Base-by-base conservation (phyloP, 768 basidiomycete genomes). In the Boletales sp. region DNA sequence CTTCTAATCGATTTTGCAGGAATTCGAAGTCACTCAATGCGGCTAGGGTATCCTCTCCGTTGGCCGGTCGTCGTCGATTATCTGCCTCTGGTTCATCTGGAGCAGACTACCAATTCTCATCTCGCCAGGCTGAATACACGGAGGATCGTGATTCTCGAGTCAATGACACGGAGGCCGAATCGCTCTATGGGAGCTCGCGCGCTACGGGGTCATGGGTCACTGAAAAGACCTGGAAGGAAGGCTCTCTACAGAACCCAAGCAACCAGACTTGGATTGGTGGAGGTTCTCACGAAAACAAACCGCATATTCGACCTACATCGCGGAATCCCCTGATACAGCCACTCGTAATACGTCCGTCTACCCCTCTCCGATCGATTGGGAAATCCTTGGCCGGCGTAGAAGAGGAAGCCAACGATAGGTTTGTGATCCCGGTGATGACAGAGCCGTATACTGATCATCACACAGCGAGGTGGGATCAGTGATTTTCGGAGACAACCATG, bases 1-100 rank as follows among this genome's bases (percentile, higher is more conserved):
- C 36, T 46, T 31, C 53, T 64, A 25, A 64, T 30, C 15, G 8
- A 1, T 43, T 31, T 31, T 21, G 25, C 48, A 64, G 57, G 13
- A 39, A 44, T 9, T 19, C 37, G 1, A 55, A 41, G 31, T 28
- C 44, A 8, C n/a, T 46, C 8, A 28, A 34, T n/a, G 8, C 44
- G 15, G 15, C 43, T 14, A 51, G 41, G 7, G 21, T 49, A 12
- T 50, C 57, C 19, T 64, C 59, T 21, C 53, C 59, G 7, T 41
- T 62, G 37, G 32, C 34, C 13, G 37, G 46, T 13, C 39, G 46
- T 48, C 51, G 25, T 25, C 58, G 33, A 8, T 46, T 38, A 25
- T 37, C 46, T 32, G 30, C 17, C 7, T 10, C 8, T 4, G 6
- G 48, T 40, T 11, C 12, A 15, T 45, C 53, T 33, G 48, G 44